Base-by-base conservation (phyloP, 2,329 filamentous ascomycete genomes). In the Tolypocladium capitatum region DNA sequence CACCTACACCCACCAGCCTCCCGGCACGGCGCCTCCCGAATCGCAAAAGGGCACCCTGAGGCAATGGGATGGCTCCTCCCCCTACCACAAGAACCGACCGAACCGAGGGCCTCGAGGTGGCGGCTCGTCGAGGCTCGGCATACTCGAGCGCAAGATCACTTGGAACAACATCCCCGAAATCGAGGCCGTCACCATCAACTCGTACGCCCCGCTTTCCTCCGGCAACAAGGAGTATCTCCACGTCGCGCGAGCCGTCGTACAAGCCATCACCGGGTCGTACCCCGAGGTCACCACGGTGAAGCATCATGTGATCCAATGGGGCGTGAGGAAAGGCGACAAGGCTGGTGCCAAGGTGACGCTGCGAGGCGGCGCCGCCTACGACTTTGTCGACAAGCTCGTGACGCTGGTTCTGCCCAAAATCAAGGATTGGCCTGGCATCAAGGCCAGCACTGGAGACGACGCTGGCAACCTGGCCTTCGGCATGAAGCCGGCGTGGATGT, bases 401-500 rank as follows among this genome's bases (percentile, higher is more conserved):
- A 88, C 94, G 62, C 73, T 97, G 9, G 90, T 98, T 6, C 75
- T 97, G 62, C 92, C 92, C 35, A 86, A 83, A 61, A 94, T 98
- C 68, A 98, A 97, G 74, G 92, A 98, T 57, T 98, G 88, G 85
- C 80, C 78, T 48, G 92, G 92, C 20, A 60, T 80, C 48, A 61
- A 68, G 55, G 73, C 66, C 50, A 64, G 59, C 40, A 86, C 86
- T 35, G 92, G 92, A 60, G 92, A 98, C 64, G 82, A 81, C 60
- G 83, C 84, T 52, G 92, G 92, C 34, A 96, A 97, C 65, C 75
- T 98, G 55, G 76, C 75, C 10, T 91, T 90, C 64, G 92, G 92
- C 55, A 73, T 98, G 57, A 75, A 75, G 14, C 74, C 83, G 5
- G 82, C 87, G 49, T 80, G 84, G 56, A 80, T 95, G 58, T 80